These are phyloP conservation scores for Neoascochyta sp. DNA, from an alignment of 2,329 filamentous ascomycete genomes.

Conservation along the genomic window DNA sequence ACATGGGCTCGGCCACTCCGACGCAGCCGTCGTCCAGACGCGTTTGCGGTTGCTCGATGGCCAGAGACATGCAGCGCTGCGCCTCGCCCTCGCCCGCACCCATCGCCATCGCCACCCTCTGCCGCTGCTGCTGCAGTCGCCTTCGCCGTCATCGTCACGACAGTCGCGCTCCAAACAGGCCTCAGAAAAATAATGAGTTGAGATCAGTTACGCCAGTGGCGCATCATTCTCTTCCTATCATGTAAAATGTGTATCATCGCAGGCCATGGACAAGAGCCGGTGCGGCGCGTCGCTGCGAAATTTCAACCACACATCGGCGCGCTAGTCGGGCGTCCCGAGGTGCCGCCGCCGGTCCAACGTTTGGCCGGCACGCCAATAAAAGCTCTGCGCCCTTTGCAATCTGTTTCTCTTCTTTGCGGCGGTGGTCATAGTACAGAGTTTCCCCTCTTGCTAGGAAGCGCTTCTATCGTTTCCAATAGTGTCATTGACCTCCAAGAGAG, in stretches of 20 bases:
- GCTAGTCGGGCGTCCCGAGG: constrained; percentile 1
- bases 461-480: constrained; percentile 54
- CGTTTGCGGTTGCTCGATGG: no score
- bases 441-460: constrained; percentile 73
- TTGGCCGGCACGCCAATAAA: constrained; percentile 16
- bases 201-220: constrained; percentile 35
- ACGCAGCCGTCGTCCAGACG: no score
- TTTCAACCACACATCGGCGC: constrained; percentile 1
- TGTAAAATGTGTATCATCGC: constrained; percentile 34
- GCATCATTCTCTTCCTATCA: constrained; percentile 44
- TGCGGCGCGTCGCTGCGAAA: not conserved
- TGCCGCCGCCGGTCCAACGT: constrained; percentile 7
- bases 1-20: no score
- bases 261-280: constrained; percentile 27
- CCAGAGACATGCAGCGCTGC: no score
- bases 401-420: constrained; percentile 71
- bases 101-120: no score
- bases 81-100: no score
- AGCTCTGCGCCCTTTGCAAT: constrained; percentile 10
- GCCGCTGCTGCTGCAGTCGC: constrained; percentile 2
- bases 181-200: constrained; percentile 33
- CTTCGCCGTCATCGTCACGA: constrained; percentile 1
- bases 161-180: constrained; percentile 18
- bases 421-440: constrained; percentile 58
- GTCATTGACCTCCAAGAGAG: constrained; percentile 74